These are phyloP conservation scores for Coleophoma eucalyptorum DNA, from an alignment of 2,329 filamentous ascomycete species.

Conservation along the genomic window DNA sequence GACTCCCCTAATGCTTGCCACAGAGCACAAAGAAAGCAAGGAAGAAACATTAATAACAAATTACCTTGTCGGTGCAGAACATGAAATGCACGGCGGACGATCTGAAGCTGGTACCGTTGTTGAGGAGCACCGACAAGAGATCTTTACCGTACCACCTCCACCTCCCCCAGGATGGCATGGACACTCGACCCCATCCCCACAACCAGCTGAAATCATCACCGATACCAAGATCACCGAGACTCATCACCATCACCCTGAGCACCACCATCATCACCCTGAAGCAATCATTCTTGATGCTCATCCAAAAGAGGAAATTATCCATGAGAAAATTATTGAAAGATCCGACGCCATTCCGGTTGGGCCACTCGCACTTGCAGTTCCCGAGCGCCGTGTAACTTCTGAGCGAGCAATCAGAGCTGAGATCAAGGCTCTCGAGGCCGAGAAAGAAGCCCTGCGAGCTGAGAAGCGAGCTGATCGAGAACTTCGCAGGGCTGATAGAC, in stretches of 20 bases:
- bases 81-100: slow-evolving; percentile 33
- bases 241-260: slow-evolving; percentile 6
- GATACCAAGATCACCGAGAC: slow-evolving; percentile 38
- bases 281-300: slow-evolving; percentile 38
- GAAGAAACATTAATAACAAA: slow-evolving; percentile 18
- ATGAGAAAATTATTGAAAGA: slow-evolving; percentile 18
- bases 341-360: slow-evolving; percentile 28
- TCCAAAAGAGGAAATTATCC: slow-evolving; percentile 21
- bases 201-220: slow-evolving; percentile 36
- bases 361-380: slow-evolving; percentile 36
- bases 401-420: slow-evolving; percentile 66
- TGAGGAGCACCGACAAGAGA: slow-evolving; percentile 44
- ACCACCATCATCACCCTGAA: slow-evolving; percentile 29
- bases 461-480: slow-evolving; percentile 47
- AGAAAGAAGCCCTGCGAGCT: slow-evolving; percentile 53
- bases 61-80: slow-evolving; percentile 17
- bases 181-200: slow-evolving; percentile 20
- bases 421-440: slow-evolving; percentile 66
- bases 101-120: slow-evolving; percentile 42
- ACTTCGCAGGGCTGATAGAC: slow-evolving; percentile 41
- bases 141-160: slow-evolving; percentile 28
- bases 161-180: slow-evolving; percentile 9
- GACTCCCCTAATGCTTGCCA: slow-evolving; percentile 8
- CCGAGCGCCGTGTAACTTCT: slow-evolving; percentile 25
- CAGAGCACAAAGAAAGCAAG: slow-evolving; percentile 7